A percentile compares a stretch with the other conserved stretches of the same genome.
Evolutionary conservation across 1,139 yeast species (phyloP).

Genomic region (Saccharomycopsis hybrid): DNA sequence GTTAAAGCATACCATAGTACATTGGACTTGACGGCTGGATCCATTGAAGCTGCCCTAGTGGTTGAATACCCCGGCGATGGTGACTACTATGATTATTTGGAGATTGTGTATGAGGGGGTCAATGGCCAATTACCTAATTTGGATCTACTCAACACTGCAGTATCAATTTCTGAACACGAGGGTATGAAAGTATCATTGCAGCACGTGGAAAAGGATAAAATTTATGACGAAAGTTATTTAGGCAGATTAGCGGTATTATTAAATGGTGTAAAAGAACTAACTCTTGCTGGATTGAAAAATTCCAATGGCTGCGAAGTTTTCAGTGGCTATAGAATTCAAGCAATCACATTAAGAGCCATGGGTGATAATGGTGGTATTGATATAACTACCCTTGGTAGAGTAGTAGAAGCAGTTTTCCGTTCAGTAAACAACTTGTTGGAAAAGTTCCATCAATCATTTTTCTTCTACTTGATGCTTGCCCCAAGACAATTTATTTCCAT

Average conservation of each 20-base stretch:
- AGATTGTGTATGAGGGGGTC: conserved; percentile 76
- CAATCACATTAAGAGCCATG: conserved; percentile 69
- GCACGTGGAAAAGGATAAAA: conserved; percentile 42
- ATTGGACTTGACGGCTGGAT: conserved; percentile 87
- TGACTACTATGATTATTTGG: conserved; percentile 71
- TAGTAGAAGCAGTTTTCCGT: conserved; percentile 80
- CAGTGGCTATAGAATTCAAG: conserved; percentile 95
- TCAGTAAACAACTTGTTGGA: conserved; percentile 89
- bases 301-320: conserved; percentile 80
- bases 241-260: conserved; percentile 56
- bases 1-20: conserved; percentile 89
- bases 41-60: conserved; percentile 86
- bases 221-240: conserved; percentile 40
- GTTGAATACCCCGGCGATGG: conserved; percentile 64
- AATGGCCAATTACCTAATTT: conserved; percentile 95
- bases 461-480: conserved; percentile 78
- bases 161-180: conserved; percentile 65
- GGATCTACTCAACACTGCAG: conserved; percentile 80
- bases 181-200: conserved; percentile 66
- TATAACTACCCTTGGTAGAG: conserved; percentile 86
- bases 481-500: conserved; percentile 83
- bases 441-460: conserved; percentile 94
- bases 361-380: conserved; percentile 58
- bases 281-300: conserved; percentile 61
- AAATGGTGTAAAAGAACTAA: conserved; percentile 60